Evolutionary conservation across 75 land plant species (phyloP).

Genomic region (Pseudotsuga menziesii): DNA sequence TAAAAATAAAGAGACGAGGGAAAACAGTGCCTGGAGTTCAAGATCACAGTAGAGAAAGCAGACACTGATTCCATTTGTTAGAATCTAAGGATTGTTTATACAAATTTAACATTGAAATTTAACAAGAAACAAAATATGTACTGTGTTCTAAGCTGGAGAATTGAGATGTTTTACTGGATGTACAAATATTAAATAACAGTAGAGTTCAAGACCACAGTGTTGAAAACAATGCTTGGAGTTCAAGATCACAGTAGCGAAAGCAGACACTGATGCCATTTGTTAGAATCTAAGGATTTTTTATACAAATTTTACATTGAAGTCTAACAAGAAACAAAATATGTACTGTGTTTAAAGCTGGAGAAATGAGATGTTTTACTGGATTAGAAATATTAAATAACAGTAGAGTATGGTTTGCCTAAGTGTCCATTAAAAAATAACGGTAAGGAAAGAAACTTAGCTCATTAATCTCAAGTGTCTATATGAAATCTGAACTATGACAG

Average conservation of each 20-base stretch:
- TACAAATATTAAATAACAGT: too few species aligned
- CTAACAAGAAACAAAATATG: background rate
- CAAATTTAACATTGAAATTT: background rate
- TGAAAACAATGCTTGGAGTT: background rate
- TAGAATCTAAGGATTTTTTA: background rate
- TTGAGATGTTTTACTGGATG: background rate
- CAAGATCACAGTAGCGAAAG: background rate
- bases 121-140: background rate
- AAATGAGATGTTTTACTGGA: background rate
- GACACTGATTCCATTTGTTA: background rate
- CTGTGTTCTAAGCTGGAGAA: background rate
- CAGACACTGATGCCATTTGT: background rate
- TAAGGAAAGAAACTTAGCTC: background rate
- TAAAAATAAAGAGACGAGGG: background rate
- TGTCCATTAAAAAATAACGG: background rate
- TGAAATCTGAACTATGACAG: background rate
- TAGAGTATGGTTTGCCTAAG: background rate
- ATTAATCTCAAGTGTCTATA: background rate
- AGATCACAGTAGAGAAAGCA: background rate
- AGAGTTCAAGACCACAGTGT: too few species aligned
- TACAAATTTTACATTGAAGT: background rate
- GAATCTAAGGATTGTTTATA: background rate
- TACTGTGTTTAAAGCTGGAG: background rate
- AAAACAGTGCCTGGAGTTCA: background rate
- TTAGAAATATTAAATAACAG: background rate